phyloP scores from a whole-genome alignment of 176 grass and related monocot species.

The Carex parvula region DNA sequence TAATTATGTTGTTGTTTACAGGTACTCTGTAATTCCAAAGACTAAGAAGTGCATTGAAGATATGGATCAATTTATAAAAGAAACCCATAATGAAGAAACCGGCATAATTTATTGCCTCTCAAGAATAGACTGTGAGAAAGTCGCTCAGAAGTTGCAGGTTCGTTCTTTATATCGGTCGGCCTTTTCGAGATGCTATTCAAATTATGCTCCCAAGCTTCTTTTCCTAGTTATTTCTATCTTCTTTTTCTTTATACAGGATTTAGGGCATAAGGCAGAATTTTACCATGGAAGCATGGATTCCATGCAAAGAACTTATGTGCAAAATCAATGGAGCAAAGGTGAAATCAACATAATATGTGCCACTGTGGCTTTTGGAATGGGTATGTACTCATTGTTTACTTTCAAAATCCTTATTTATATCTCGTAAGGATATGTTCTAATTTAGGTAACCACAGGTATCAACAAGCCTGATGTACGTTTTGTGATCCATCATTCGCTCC shows the following conservation, averaged over 20 bases:
- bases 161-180: conserved; percentile 11
- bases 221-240: conserved; percentile 11
- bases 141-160: conserved; percentile 75
- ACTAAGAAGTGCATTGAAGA: conserved; percentile 93
- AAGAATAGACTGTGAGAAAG: conserved; percentile 97
- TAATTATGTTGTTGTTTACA: conserved; percentile 42
- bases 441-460: conserved; percentile 52
- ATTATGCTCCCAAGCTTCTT: conserved; percentile 23
- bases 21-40: conserved; percentile 63
- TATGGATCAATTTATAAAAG: conserved; percentile 63
- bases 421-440: conserved; percentile 29
- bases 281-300: conserved; percentile 94
- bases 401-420: conserved; percentile 33
- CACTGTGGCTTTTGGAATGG: conserved; percentile 98
- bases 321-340: conserved; percentile 82
- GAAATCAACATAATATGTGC: conserved; percentile 96
- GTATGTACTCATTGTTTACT: conserved; percentile 39
- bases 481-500: conserved; percentile 96
- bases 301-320: conserved; percentile 49
- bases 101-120: conserved; percentile 95
- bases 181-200: conserved; percentile 1
- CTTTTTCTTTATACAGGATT: conserved; percentile 38
- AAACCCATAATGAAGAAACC: conserved; percentile 71
- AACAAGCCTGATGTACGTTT: conserved; percentile 99
- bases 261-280: conserved; percentile 61